Base-by-base conservation (phyloP, 2,329 filamentous ascomycete species). In the Penicillium occitanis region DNA sequence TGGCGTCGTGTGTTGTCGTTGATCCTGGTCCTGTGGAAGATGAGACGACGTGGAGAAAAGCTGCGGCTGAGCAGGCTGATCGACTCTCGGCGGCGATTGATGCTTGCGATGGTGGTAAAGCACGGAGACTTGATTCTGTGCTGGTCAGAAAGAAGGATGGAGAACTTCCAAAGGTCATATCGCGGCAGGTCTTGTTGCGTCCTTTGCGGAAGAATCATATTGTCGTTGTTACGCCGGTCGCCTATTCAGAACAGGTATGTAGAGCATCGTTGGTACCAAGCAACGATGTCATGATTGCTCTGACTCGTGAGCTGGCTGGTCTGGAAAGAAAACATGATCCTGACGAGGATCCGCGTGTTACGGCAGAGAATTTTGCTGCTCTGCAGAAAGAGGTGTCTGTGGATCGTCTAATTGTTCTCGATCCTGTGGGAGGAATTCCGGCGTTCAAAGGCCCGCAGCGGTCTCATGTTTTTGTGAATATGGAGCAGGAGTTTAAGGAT, bases 371-470 rank as follows among this genome's bases (percentile, higher is more conserved):
- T 61, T 75, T 80, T 58, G 71, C 72, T 63, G 74, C 74, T 59
- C 75, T 83, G 1, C 80, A 80, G 64, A 83, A 84, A 35, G 78
- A 87, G 67, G 85, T 89, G 0, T 85, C 86, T 0, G 80, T 99
- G 5, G 94, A 98, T 74, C 87, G 94, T 42, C 84, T 99, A 50
- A 96, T 99, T 68, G 82, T 99, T 33, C 84, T 99, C 6, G 95
- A 99, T 76, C 89, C 91, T 0, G 80, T 93, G 0, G 95, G 95
- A 2, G 94, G 93, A 0, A 92, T 93, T 55, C 95, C 95, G 0
- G 83, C 91, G 67, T 75, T 84, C 71, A 79, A 84, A 75, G 76
- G 85, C 70, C 80, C 85, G 53, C 80, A 90, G 77, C 70, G 86
- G 84, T 61, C 90, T 1, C 90, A 95, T 75, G 87, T 95, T 7